Evolutionary conservation across 345 rosid species (phyloP), one percentile per base, ranked within the genome.

Genomic region (Boechera divaricarpa): DNA sequence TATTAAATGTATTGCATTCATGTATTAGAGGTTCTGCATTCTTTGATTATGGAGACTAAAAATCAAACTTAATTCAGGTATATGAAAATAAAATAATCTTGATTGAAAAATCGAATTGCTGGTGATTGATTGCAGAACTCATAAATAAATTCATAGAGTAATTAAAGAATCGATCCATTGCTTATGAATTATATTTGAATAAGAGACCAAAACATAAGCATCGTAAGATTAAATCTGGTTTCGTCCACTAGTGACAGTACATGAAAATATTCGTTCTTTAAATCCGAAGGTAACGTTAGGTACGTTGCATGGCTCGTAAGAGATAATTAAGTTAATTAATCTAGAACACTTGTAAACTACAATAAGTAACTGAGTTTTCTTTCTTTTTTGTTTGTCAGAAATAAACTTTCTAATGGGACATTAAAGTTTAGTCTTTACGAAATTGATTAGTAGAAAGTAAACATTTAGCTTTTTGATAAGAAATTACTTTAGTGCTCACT

Each of bases 281-380:
- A 36, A 48, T 16, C n/a, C 10, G 24, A 59, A 48, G 63, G 74
- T 68, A 65, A 76, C 75, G 80, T 57, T 71, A 49, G 24, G 13
- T 62, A 7, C 51, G 47, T 36, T 77, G 72, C 80, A 77, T 77
- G 72, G 67, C 53, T 36, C 67, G 59, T 47, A 54, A 62, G 65
- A 77, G 18, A 61, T 77, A 71, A 48, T 64, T 71, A 71, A 48
- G 65, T 71, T 16, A 36, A 57, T 26, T 39, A 47, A 28, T 21
- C 49, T 44, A 66, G 6, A 75, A 28, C 53, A 57, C 12, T 57
- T n/a, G 59, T 47, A 16, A 29, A 9, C 31, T 63, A n/a, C 52
- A n/a, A 52, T 12, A 63, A 63, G 29, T 45, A 55, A 74, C 16
- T 32, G 38, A 44, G 21, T 65, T 21, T 21, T 21, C 21, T 21